A percentile compares a stretch with the other conserved stretches of the same genome.
Evolutionary conservation across 1,284 basidiomycete species (phyloP).

Genomic region (Cutaneotrichosporon sp.): DNA sequence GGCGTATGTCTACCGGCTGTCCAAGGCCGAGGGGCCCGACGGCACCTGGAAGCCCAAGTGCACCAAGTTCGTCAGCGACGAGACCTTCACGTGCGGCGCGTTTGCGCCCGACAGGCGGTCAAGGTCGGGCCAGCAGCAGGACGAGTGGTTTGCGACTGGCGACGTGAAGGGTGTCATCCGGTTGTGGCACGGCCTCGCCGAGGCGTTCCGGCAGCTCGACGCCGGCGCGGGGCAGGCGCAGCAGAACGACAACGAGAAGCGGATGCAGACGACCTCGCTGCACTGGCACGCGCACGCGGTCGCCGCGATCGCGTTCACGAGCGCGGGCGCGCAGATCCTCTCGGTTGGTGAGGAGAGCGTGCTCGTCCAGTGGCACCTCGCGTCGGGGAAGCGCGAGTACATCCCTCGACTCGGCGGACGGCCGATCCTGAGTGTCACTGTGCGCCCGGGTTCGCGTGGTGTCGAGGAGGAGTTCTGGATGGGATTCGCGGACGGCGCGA

Average conservation of each 20-base stretch:
- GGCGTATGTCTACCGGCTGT: slow-evolving; percentile 73
- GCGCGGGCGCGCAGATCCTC: slow-evolving; percentile 88
- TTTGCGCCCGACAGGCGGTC: slow-evolving; percentile 68
- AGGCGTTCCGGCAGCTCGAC: slow-evolving; percentile 55
- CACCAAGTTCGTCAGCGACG: slow-evolving; percentile 71
- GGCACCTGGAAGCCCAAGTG: slow-evolving; percentile 56
- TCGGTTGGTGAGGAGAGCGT: slow-evolving; percentile 97
- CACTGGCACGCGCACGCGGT: slow-evolving; percentile 99
- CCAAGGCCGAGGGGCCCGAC: slow-evolving; percentile 26
- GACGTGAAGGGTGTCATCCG: slow-evolving; percentile 82
- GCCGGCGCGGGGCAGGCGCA: slow-evolving; percentile 21
- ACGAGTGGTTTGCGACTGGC: slow-evolving; percentile 93
- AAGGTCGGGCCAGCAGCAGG: slow-evolving; percentile 45
- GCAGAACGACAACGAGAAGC: slow-evolving; percentile 35
- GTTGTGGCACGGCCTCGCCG: slow-evolving; percentile 87
- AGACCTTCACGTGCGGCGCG: slow-evolving; percentile 73
- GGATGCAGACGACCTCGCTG: slow-evolving; percentile 71
- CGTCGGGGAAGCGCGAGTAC: slow-evolving; percentile 82
- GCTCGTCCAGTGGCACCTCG: slow-evolving; percentile 91
- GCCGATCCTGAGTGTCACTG: slow-evolving; percentile 64
- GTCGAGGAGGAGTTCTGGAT: slow-evolving; percentile 83
- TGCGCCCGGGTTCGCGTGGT: slow-evolving; percentile 60
- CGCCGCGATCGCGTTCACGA: slow-evolving; percentile 82
- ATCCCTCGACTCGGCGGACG: slow-evolving; percentile 90
- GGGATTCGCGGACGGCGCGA: slow-evolving; percentile 78